Evolutionary conservation across 225 moss, liverwort and hornwort species (phyloP), one percentile per base, ranked within the genome.

Genomic region (Straminergon stramineum): DNA sequence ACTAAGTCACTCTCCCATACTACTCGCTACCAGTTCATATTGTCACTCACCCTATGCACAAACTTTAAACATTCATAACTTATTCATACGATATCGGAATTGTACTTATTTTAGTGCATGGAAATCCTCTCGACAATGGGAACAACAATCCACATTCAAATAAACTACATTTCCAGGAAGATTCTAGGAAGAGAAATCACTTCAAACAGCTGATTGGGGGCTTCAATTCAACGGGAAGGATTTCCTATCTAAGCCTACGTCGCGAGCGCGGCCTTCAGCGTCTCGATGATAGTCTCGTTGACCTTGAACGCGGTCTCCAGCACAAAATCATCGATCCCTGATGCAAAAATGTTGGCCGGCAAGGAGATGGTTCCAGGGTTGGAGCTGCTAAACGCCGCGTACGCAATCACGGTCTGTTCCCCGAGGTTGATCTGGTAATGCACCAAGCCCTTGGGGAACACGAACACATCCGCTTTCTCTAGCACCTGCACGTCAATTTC

Each of bases 361-460:
- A 92, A 67, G 31, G 90, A 87, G 81, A 92, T 90, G 22, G 92
- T 92, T 7, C 92, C 92, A 5, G 92, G 92, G 56, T 85, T 92
- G 88, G 92, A 92, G 85, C 90, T 92, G 69, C 92, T 92, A 22
- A 92, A 92, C 24, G 92, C 92, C 16, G 90, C 87, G 11, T 85
- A 92, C 24, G 92, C 92, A 53, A 56, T 2, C 24, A 10, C 82
- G 4, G 77, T 69, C 6, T 48, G 2, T 1, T 22, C 63, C 10
- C 56, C 37, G 8, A 92, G 64, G 43, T 92, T 92, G 82, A 92
- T 92, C 90, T 90, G 90, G 90, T 86, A 92, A 85, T 92, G 92
- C 34, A 90, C 88, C 77, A 92, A 70, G 7, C 90, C 92, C 27
- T 41, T 85, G 1, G 92, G 92, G 48, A 90, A 92, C 67, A 92